These are phyloP conservation scores for Vishniacozyma victoriae DNA, from an alignment of 768 basidiomycete species.

Conservation along the genomic window DNA sequence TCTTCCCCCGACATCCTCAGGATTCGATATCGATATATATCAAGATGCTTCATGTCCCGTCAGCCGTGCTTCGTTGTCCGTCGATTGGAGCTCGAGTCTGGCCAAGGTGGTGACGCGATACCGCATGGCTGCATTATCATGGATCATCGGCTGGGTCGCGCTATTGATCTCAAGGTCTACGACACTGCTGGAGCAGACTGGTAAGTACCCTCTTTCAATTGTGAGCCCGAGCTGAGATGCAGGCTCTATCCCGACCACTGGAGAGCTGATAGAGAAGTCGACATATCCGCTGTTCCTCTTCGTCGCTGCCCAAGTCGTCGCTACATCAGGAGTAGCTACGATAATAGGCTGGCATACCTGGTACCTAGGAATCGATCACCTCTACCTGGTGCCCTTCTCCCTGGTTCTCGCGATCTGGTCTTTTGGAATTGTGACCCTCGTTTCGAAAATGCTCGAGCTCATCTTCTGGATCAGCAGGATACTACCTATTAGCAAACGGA, in stretches of 20 bases:
- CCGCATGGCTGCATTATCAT: constrained; percentile 63
- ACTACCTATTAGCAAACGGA: neutral
- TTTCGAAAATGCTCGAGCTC: neutral
- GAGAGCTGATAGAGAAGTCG: constrained; percentile 1
- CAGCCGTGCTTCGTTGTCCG: constrained; percentile 51
- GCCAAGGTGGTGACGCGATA: constrained; percentile 70
- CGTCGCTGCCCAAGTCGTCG: neutral
- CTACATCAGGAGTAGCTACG: neutral
- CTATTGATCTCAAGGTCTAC: neutral
- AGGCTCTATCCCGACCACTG: constrained; percentile 20
- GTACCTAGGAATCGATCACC: constrained; percentile 2
- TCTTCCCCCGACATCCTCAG: constrained; percentile 14
- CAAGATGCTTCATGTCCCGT: constrained; percentile 51
- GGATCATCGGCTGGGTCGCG: constrained; percentile 57
- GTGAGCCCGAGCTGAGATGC: neutral
- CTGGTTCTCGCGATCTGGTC: constrained; percentile 6
- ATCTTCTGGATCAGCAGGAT: neutral
- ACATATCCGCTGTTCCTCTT: constrained; percentile 38
- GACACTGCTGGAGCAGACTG: neutral
- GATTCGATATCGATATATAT: constrained; percentile 22
- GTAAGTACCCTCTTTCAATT: constrained; percentile 7
- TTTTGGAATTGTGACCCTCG: neutral
- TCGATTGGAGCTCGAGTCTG: constrained; percentile 68
- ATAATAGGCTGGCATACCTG: neutral
- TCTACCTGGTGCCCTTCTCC: neutral